Percentiles rank a stretch among this genome's conserved stretches.
Evolutionary conservation across 305 asterid genomes (phyloP).

Genomic region (Fraxinus xanthoxyloides): DNA sequence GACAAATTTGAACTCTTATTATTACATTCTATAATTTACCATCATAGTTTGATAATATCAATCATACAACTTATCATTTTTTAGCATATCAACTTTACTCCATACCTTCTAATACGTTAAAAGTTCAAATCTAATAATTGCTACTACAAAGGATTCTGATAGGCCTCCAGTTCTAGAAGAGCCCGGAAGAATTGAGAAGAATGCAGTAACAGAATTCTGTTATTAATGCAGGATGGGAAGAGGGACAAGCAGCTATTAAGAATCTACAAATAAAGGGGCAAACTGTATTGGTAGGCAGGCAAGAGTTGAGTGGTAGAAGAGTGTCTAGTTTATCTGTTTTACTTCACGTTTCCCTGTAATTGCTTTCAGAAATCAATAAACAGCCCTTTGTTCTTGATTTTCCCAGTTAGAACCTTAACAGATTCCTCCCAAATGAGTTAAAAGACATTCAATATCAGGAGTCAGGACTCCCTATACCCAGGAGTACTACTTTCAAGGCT

Average conservation of each 20-base stretch:
- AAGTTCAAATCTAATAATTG: not conserved
- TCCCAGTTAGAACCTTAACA: not conserved
- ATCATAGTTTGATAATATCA: not conserved
- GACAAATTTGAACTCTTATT: not conserved
- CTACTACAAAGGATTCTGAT: not conserved
- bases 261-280: not conserved
- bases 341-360: not conserved
- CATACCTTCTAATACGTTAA: not conserved
- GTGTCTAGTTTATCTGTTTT: not conserved
- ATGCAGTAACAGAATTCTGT: not conserved
- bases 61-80: not conserved
- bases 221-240: not conserved
- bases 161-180: not conserved
- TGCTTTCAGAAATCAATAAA: not conserved
- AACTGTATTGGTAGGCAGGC: not conserved
- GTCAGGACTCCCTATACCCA: not conserved
- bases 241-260: not conserved
- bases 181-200: not conserved
- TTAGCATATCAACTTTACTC: not conserved
- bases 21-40: not conserved
- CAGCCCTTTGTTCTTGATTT: not conserved
- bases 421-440: not conserved
- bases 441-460: not conserved
- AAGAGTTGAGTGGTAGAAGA: not conserved
- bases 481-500: not conserved